Conservation (phyloP, 345 rosid genomes). For the Atalantia buxifolia region DNA sequence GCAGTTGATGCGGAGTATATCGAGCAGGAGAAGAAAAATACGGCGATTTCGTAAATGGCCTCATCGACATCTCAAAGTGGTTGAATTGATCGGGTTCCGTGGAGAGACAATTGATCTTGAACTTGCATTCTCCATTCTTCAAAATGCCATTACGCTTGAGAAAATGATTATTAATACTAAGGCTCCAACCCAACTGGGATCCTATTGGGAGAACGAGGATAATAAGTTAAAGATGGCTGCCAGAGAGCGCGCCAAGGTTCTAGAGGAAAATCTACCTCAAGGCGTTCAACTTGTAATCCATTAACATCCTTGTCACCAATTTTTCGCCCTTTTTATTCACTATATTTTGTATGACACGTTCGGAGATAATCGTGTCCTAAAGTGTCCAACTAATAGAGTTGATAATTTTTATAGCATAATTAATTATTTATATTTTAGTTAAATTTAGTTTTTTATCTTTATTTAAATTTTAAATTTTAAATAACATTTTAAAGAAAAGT, state of each 20-base stretch:
- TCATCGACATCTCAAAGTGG: not conserved
- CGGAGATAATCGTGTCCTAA: no score
- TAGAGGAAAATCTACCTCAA: not conserved
- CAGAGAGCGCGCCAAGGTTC: not conserved
- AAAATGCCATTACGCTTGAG: slow-evolving; percentile 2
- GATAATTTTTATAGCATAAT: no score
- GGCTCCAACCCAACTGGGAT: not conserved
- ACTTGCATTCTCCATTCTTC: not conserved
- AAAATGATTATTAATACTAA: not conserved
- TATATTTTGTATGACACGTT: no score
- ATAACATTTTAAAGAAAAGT: no score
- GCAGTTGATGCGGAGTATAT: not conserved
- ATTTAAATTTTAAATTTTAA: no score
- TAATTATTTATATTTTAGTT: no score
- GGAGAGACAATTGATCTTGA: not conserved
- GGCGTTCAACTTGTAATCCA: not conserved
- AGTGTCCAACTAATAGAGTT: no score
- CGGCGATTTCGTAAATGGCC: not conserved
- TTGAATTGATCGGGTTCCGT: not conserved
- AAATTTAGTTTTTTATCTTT: no score
- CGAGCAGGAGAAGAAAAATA: not conserved
- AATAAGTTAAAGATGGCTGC: not conserved
- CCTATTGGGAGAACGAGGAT: not conserved
- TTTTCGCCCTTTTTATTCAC: no score
- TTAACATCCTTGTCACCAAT: not conserved